These are phyloP conservation scores for Ustulina deusta DNA, from an alignment of 2,329 filamentous ascomycete genomes.

Conservation along the genomic window DNA sequence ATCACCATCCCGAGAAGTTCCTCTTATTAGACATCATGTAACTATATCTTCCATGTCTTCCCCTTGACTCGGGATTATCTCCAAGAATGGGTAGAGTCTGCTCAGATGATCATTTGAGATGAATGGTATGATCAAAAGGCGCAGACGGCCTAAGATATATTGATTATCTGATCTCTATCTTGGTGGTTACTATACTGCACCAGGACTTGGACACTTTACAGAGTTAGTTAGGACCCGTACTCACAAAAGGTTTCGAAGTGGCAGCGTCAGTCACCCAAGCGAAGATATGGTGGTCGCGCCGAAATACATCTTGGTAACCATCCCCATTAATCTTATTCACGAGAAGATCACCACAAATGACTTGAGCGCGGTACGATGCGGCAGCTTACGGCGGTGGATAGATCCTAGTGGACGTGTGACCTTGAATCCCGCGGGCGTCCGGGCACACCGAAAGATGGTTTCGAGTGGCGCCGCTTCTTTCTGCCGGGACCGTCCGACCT, in stretches of 20 bases:
- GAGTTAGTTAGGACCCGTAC: neutral
- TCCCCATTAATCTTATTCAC: neutral
- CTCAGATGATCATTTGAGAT: neutral
- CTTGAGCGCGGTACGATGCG: neutral
- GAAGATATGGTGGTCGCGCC: neutral
- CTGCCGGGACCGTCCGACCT: conserved; percentile 24
- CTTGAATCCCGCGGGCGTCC: conserved; percentile 36
- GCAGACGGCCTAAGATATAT: neutral
- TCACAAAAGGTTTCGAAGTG: neutral
- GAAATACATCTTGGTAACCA: neutral
- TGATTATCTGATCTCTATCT: neutral
- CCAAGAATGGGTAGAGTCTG: neutral
- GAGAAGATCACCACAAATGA: neutral
- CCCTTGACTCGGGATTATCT: neutral
- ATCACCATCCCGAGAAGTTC: too few relatives aligned
- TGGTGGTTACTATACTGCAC: neutral
- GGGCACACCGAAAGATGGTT: conserved; percentile 4
- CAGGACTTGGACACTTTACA: neutral
- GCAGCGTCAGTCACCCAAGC: neutral
- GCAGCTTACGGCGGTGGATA: conserved; percentile 1
- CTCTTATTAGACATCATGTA: neutral
- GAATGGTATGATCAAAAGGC: neutral
- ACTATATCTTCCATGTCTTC: neutral
- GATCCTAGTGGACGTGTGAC: conserved; percentile 14
- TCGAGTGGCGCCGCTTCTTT: neutral